A percentile compares a stretch with the other conserved stretches of the same genome.
These are phyloP conservation scores for Eucalyptus lansdowneana DNA, from an alignment of 345 rosid species.

Conservation along the genomic window DNA sequence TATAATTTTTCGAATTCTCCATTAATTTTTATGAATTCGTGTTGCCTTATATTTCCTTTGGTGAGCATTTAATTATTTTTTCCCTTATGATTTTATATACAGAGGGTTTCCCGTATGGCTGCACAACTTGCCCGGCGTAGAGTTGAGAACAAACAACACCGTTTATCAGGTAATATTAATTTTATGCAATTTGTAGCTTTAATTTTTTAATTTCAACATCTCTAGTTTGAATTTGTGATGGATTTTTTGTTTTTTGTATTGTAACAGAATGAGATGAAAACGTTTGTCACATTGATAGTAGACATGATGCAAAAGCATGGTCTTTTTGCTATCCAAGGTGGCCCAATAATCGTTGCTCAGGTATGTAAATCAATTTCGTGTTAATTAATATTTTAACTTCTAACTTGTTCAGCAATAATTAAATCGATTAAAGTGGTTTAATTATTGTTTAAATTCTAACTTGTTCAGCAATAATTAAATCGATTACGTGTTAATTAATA, in stretches of 20 bases:
- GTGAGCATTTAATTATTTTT: neutral
- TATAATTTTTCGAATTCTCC: neutral
- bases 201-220: neutral
- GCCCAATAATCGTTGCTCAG: constrained; percentile 38
- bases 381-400: neutral
- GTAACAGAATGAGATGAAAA: constrained; percentile 25
- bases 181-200: neutral
- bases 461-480: neutral
- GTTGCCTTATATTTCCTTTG: neutral
- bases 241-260: neutral
- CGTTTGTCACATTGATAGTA: constrained; percentile 17
- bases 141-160: constrained; percentile 33
- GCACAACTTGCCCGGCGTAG: constrained; percentile 29
- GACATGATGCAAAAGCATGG: constrained; percentile 12
- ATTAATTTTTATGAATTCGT: neutral
- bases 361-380: neutral
- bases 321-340: constrained; percentile 32
- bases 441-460: neutral
- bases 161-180: constrained; percentile 27
- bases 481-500: neutral
- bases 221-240: neutral
- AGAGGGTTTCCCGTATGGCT: constrained; percentile 70
- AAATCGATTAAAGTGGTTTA: neutral
- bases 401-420: neutral
- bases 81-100: neutral